Percentiles rank a stretch among this genome's conserved stretches.
Conservation (phyloP, 768 basidiomycete species). For the Rhodosporidiobolus sp. region DNA sequence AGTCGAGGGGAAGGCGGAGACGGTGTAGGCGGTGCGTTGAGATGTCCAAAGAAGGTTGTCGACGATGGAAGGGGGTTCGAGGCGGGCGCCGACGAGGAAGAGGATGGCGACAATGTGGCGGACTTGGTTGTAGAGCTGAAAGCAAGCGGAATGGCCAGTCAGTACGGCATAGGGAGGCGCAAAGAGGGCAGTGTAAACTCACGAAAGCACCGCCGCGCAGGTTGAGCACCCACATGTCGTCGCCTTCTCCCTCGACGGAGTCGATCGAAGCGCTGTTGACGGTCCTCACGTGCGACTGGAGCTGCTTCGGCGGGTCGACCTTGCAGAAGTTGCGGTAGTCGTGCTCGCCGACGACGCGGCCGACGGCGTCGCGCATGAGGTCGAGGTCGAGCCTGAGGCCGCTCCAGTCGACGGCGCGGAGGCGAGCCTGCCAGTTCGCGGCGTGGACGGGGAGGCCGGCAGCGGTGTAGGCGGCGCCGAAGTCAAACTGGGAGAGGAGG, state of each 20-base stretch:
- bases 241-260: slow-evolving; percentile 48
- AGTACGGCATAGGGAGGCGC: too few relatives aligned
- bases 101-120: slow-evolving; percentile 89
- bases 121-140: slow-evolving; percentile 80
- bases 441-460: slow-evolving; percentile 16
- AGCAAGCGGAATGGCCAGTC: not conserved
- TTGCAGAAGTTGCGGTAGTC: slow-evolving; percentile 97
- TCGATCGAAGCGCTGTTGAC: slow-evolving; percentile 67
- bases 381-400: slow-evolving; percentile 60
- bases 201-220: slow-evolving; percentile 40
- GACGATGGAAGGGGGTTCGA: slow-evolving; percentile 71
- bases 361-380: slow-evolving; percentile 72
- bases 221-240: slow-evolving; percentile 35
- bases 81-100: slow-evolving; percentile 77
- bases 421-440: slow-evolving; percentile 16
- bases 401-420: slow-evolving; percentile 19
- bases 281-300: slow-evolving; percentile 68
- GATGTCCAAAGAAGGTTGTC: slow-evolving; percentile 70
- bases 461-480: slow-evolving; percentile 31
- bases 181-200: not conserved
- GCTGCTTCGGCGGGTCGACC: slow-evolving; percentile 85
- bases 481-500: slow-evolving; percentile 34
- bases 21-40: slow-evolving; percentile 47
- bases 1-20: slow-evolving; percentile 46
- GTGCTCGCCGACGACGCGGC: slow-evolving; percentile 74